A percentile compares a stretch with the other conserved stretches of the same genome.
Conservation (phyloP, 495 filamentous ascomycete species). For the Articulospora tetracladia region DNA sequence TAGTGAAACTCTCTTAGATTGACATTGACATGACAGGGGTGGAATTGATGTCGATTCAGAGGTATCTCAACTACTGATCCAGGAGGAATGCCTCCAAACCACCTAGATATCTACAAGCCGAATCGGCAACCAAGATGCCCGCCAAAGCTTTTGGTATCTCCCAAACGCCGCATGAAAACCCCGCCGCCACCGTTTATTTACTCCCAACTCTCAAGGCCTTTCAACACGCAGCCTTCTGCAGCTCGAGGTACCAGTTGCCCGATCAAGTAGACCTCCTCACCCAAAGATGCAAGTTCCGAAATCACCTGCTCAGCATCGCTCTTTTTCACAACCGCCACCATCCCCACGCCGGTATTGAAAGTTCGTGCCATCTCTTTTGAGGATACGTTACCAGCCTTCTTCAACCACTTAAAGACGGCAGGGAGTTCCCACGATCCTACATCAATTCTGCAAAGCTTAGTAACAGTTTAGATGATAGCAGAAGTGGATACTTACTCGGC, state of each 20-base stretch:
- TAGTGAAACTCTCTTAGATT: background rate
- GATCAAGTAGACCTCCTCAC: conserved; percentile 75
- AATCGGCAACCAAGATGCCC: too few species aligned
- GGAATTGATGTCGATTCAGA: too few species aligned
- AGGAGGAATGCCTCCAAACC: too few species aligned
- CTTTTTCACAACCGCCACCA: conserved; percentile 75
- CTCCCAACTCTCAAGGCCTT: conserved; percentile 68
- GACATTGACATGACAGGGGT: too few species aligned
- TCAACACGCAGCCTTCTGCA: conserved; percentile 64
- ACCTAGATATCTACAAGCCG: too few species aligned
- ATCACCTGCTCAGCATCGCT: conserved; percentile 50
- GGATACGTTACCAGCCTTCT: conserved; percentile 67
- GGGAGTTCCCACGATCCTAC: conserved; percentile 67
- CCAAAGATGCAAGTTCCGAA: conserved; percentile 51
- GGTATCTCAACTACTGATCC: too few species aligned
- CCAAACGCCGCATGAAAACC: conserved; percentile 10
- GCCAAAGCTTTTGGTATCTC: conserved; percentile 17
- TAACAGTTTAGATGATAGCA: background rate
- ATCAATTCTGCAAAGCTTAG: conserved; percentile 66
- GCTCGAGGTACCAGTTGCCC: conserved; percentile 59
- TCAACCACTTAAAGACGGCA: conserved; percentile 79
- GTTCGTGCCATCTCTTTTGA: conserved; percentile 76
- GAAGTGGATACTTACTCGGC: conserved; percentile 13
- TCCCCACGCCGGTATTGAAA: conserved; percentile 94
- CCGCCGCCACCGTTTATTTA: background rate